Evolutionary conservation across 768 basidiomycete genomes (phyloP).

Genomic region (Paxillus rubicundulus): DNA sequence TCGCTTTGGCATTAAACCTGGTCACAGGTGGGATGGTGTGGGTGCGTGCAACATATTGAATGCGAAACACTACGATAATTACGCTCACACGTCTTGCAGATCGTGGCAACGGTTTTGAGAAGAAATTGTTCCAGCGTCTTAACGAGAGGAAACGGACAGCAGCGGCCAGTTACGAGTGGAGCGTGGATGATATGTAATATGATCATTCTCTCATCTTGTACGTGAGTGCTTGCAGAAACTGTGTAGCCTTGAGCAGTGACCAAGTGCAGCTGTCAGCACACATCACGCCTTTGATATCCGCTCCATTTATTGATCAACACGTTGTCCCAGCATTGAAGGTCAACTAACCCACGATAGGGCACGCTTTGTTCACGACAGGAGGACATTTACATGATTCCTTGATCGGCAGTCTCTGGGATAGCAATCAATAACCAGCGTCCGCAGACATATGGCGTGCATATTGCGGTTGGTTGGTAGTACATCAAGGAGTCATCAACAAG

Average conservation of each 20-base stretch:
- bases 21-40: constrained; percentile 98
- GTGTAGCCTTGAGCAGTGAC: not conserved
- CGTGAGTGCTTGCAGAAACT: not conserved
- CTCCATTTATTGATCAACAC: not conserved
- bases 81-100: constrained; percentile 46
- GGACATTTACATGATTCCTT: not conserved
- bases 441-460: constrained; percentile 1
- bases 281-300: not conserved
- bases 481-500: constrained; percentile 10
- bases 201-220: constrained; percentile 1
- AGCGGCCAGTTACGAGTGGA: constrained; percentile 78
- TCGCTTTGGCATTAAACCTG: constrained; percentile 92
- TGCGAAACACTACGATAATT: not conserved
- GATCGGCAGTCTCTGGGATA: constrained; percentile 3
- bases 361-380: not conserved
- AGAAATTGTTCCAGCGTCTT: constrained; percentile 80
- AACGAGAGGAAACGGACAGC: constrained; percentile 73
- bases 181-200: constrained; percentile 87
- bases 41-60: constrained; percentile 47
- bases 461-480: constrained; percentile 14
- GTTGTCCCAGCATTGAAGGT: no score
- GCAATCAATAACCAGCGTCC: constrained; percentile 23
- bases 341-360: no score
- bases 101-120: constrained; percentile 91
- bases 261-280: not conserved